Evolutionary conservation across 129 eudicot genomes (phyloP).

Genomic region (Tagetes patula): DNA sequence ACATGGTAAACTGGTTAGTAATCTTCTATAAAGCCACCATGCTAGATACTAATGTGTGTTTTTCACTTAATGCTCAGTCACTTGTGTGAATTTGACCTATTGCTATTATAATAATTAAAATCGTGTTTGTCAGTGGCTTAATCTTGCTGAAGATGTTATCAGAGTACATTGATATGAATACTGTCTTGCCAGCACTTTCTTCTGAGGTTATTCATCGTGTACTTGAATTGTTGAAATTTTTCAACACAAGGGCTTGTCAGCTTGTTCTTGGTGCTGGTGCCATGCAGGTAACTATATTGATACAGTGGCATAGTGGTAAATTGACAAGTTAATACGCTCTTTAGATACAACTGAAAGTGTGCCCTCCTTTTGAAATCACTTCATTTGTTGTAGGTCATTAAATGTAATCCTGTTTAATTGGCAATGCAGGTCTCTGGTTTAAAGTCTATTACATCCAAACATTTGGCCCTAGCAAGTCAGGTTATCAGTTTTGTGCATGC

Average conservation of each 20-base stretch:
- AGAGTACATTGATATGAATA: slow-evolving; percentile 89
- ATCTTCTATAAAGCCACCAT: slow-evolving; percentile 1
- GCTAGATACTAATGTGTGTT: slow-evolving; percentile 8
- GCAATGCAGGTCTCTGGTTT: slow-evolving; percentile 87
- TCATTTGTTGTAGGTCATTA: slow-evolving; percentile 11
- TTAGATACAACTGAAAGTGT: background rate
- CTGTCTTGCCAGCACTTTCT: slow-evolving; percentile 71
- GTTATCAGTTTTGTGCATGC: slow-evolving; percentile 81
- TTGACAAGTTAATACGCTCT: slow-evolving; percentile 2
- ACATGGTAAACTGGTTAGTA: slow-evolving; percentile 98
- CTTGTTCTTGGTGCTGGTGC: slow-evolving; percentile 99
- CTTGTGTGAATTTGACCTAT: slow-evolving; percentile 12
- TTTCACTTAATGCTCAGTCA: slow-evolving; percentile 7
- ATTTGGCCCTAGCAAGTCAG: slow-evolving; percentile 96
- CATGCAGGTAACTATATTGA: slow-evolving; percentile 69
- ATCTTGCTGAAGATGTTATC: slow-evolving; percentile 96
- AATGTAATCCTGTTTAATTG: slow-evolving; percentile 15
- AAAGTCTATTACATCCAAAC: slow-evolving; percentile 91
- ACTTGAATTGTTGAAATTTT: slow-evolving; percentile 88
- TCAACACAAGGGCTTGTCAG: slow-evolving; percentile 84
- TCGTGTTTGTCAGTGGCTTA: slow-evolving; percentile 70
- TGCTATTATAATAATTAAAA: background rate
- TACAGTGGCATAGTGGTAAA: slow-evolving; percentile 19
- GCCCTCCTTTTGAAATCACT: slow-evolving; percentile 3
- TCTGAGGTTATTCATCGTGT: slow-evolving; percentile 91